Base-by-base conservation (phyloP, 1,284 basidiomycete genomes). In the Rhodotorula sp. region DNA sequence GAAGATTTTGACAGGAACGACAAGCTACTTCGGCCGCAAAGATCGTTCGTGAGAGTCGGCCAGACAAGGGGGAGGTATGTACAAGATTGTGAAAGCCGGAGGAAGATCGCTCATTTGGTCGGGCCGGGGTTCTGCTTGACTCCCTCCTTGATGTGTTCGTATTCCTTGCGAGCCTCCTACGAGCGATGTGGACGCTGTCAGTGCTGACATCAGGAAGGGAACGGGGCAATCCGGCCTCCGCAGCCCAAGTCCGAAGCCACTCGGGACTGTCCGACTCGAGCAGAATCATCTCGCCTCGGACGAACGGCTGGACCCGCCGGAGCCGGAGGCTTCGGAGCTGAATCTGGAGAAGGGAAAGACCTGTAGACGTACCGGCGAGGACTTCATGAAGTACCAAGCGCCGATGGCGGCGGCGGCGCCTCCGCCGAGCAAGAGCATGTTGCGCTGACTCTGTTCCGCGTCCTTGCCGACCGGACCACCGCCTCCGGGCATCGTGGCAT, bases 81-180 rank as follows among this genome's bases (percentile, higher is more conserved):
- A 23, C 21, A 23, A 28, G 15, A 45, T 26, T 15, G 45, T 10
- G 43, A 60, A 4, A 15, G 15, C 43, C 2, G 19, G 31, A 31
- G 34, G 48, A 4, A 31, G 21, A 21, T 28, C 19, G 23, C 19
- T 52, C 21, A 54, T 16, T 50, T 26, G 50, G 21, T 26, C 61
- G 61, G 10, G 34, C 50, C 38, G 28, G 50, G 23, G n/a, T 16
- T 14, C 16, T 14, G 21, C 50, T 45, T 54, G 38, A 62, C 7
- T 16, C 52, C 62, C n/a, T 62, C 49, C 62, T 62, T 62, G 52
- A 55, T 38, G 12, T 55, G 50, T 26, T 62, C 52, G 38, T 62
- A 62, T 52, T 62, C 62, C 62, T 62, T 55, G 52, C 52, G 50
- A 10, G 62, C 50, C 16, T 54, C 52, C 62, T 54, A 38, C 10